Conservation (phyloP, 2,329 filamentous ascomycete genomes). For the Fusarium avenaceum region DNA sequence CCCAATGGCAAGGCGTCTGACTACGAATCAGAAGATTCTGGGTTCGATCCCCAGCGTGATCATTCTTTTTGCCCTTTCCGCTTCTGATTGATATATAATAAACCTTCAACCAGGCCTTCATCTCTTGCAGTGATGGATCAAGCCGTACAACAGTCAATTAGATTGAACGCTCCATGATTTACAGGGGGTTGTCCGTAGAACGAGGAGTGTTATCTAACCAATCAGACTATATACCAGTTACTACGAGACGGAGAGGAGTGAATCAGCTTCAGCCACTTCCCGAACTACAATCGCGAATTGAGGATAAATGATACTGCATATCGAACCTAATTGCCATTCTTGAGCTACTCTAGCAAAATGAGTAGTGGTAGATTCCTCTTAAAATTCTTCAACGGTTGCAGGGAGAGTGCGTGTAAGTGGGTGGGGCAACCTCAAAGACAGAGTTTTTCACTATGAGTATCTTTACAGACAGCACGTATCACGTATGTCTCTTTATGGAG, state of each 20-base stretch:
- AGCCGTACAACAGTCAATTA: not conserved
- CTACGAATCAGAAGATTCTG: conserved; percentile 52
- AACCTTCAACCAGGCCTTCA: too few relatives aligned
- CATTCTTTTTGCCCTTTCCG: conserved; percentile 24
- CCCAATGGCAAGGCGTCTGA: conserved; percentile 52
- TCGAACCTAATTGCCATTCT: not conserved
- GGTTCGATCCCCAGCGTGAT: conserved; percentile 48
- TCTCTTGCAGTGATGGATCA: not conserved
- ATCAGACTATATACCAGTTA: not conserved
- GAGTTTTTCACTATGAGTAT: not conserved
- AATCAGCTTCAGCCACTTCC: too few relatives aligned
- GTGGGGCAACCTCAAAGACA: not conserved
- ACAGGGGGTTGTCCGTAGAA: not conserved
- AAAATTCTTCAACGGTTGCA: not conserved
- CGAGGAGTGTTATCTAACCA: not conserved
- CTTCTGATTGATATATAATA: too few relatives aligned
- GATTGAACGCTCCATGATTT: not conserved
- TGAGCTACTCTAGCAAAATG: too few relatives aligned
- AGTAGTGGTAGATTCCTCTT: too few relatives aligned
- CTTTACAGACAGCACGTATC: not conserved
- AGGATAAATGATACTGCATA: not conserved
- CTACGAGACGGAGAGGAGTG: too few relatives aligned
- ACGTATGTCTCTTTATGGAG: not conserved
- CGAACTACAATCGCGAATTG: too few relatives aligned
- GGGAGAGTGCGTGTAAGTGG: not conserved